phyloP scores from a whole-genome alignment of 345 rosid genomes.

The Corymbia maculata region DNA sequence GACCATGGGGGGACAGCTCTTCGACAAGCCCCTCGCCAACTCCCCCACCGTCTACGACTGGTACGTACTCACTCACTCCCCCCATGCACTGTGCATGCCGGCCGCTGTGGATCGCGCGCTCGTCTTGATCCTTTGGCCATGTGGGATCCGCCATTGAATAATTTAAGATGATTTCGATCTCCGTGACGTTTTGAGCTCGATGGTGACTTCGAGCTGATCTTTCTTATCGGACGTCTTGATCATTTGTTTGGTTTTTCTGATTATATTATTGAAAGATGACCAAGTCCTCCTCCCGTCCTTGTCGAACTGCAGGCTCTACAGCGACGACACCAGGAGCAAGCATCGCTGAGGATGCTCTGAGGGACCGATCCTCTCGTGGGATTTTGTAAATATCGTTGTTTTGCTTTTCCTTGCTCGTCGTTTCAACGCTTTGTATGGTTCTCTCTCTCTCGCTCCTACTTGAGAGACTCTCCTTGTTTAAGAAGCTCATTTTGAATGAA shows the following conservation, averaged over 20 bases:
- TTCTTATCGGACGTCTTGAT: neutral
- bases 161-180: neutral
- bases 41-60: slow-evolving; percentile 96
- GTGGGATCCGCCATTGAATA: neutral
- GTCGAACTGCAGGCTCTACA: slow-evolving; percentile 61
- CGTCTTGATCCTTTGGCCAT: neutral
- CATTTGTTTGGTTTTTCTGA: neutral
- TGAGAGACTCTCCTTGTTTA: neutral
- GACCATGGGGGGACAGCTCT: slow-evolving; percentile 46
- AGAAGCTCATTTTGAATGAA: neutral
- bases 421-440: neutral
- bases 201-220: neutral
- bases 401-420: neutral
- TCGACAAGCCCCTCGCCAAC: slow-evolving; percentile 83
- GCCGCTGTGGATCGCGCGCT: neutral
- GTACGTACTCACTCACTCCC: slow-evolving; percentile 8
- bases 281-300: neutral
- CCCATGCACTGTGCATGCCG: neutral
- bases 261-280: neutral
- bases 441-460: neutral
- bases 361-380: neutral
- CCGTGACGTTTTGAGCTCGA: neutral
- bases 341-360: slow-evolving; percentile 20
- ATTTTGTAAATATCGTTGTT: neutral
- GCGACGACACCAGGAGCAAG: slow-evolving; percentile 80